phyloP scores from a whole-genome alignment of 163 green algal genomes.

The Trebouxia gelatinosa region DNA sequence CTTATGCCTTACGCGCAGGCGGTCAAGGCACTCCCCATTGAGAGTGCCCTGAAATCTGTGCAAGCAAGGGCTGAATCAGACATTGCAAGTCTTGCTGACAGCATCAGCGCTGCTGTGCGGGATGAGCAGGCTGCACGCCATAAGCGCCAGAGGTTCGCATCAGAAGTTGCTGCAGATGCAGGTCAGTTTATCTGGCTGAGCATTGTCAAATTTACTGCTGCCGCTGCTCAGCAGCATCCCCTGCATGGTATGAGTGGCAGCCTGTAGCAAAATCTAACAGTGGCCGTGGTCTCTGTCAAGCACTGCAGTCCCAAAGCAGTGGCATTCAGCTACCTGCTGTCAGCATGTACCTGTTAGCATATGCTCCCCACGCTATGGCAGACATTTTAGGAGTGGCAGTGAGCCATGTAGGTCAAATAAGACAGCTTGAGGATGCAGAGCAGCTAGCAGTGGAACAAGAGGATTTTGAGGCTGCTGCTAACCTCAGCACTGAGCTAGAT shows the following conservation, averaged over 20 bases:
- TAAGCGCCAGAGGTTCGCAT: background rate
- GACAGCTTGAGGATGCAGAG: slow-evolving; percentile 22
- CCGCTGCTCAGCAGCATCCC: background rate
- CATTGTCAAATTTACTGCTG: background rate
- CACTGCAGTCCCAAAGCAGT: too few relatives aligned
- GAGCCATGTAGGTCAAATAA: slow-evolving; percentile 18
- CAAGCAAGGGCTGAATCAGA: background rate
- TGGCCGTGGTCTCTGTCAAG: too few relatives aligned
- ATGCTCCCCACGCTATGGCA: background rate
- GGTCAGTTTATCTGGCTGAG: background rate
- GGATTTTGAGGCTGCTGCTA: slow-evolving; percentile 40
- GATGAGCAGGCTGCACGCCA: slow-evolving; percentile 17
- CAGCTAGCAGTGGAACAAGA: slow-evolving; percentile 33
- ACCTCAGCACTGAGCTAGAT: slow-evolving; percentile 34
- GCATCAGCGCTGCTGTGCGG: background rate
- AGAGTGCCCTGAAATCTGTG: background rate
- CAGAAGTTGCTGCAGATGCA: background rate
- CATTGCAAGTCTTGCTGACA: background rate
- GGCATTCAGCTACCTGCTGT: background rate
- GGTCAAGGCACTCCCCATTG: background rate
- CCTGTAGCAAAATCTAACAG: too few relatives aligned
- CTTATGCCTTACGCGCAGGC: too few relatives aligned
- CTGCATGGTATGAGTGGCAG: background rate
- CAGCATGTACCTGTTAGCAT: background rate
- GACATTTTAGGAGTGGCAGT: background rate